Conservation (phyloP, 257 asterid species). For the Nicotiana sylvestris region DNA sequence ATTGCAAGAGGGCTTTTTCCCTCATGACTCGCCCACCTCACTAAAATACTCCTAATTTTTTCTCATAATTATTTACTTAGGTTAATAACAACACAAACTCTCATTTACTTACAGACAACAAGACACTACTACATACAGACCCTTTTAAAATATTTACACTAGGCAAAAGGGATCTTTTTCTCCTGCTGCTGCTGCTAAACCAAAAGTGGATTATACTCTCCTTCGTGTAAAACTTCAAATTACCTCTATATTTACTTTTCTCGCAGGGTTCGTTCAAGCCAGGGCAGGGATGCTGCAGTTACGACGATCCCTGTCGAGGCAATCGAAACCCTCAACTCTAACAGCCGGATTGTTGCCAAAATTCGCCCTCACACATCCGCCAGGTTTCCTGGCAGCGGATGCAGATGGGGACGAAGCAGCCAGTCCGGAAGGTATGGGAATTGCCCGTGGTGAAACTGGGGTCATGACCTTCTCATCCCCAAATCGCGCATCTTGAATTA, state of each 20-base stretch:
- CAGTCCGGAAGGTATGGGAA: conserved; percentile 49
- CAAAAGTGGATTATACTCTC: conserved; percentile 16
- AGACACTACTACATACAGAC: not conserved
- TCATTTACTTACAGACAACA: conserved; percentile 43
- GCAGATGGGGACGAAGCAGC: conserved; percentile 56
- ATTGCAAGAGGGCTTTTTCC: conserved; percentile 30
- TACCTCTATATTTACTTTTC: conserved; percentile 17
- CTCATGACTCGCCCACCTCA: conserved; percentile 22
- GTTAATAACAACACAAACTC: conserved; percentile 36
- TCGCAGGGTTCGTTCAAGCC: conserved; percentile 41
- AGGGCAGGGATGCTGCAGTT: conserved; percentile 94
- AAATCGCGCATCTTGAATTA: conserved; percentile 83
- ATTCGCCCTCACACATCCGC: conserved; percentile 73
- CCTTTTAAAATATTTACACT: conserved; percentile 47
- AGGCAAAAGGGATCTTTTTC: conserved; percentile 31
- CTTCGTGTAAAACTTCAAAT: not conserved
- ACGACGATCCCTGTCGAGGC: conserved; percentile 89
- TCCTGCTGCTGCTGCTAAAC: conserved; percentile 7
- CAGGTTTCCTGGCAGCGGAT: conserved; percentile 42
- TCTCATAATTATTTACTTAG: conserved; percentile 10
- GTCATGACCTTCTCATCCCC: conserved; percentile 51
- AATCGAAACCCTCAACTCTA: conserved; percentile 91
- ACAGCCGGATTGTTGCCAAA: conserved; percentile 96
- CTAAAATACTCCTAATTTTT: conserved; percentile 19
- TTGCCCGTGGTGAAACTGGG: conserved; percentile 63